Base-by-base conservation (phyloP, 2,329 filamentous ascomycete species). In the Neofusicoccum cordaticola region DNA sequence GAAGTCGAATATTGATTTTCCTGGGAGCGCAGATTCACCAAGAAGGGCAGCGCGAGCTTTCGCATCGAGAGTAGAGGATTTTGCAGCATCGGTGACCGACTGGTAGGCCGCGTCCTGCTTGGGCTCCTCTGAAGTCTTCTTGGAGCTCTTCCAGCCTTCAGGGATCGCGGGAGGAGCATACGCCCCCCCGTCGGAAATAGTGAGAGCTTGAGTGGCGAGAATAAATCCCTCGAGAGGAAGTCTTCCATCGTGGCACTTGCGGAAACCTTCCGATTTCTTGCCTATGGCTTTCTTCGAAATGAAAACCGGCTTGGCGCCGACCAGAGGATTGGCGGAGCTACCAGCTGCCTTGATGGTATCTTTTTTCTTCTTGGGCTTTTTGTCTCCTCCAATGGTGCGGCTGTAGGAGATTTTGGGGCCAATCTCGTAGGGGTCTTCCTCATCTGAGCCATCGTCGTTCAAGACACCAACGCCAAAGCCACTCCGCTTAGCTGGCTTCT, bases 1-100 rank as follows among this genome's bases (percentile, higher is more conserved):
- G 76, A 91, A 99, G 77, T 98, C 93, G 75, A 98, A 99, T 2
- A 99, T 88, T 0, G 95, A 98, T 79, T 98, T 97, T 0, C 92
- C 92, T 0, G 93, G 93, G 0, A 98, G 81, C 41, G 87, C 85
- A 44, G 86, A 83, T 78, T 97, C 94, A 41, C 93, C 93, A 1
- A 98, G 83, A 0, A 96, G 82, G 3, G 87, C 87, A 12, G 93
- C 93, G 67, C 95, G 87, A 47, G 89, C 83, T 72, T 87, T 89
- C 0, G 92, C 88, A 73, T 96, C 88, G 8, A 96, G 83, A 0
- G 83, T 86, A 0, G 92, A 95, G 2, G 86, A 82, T 75, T 89
- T 93, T 8, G 93, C 92, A 1, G 90, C 90, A 65, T 95, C 91
- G 42, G 90, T 83, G 2, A 90, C 86, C 4, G 92, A 94, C 15